phyloP scores from a whole-genome alignment of 2,329 filamentous ascomycete species.

The Trichoderma harzianum region DNA sequence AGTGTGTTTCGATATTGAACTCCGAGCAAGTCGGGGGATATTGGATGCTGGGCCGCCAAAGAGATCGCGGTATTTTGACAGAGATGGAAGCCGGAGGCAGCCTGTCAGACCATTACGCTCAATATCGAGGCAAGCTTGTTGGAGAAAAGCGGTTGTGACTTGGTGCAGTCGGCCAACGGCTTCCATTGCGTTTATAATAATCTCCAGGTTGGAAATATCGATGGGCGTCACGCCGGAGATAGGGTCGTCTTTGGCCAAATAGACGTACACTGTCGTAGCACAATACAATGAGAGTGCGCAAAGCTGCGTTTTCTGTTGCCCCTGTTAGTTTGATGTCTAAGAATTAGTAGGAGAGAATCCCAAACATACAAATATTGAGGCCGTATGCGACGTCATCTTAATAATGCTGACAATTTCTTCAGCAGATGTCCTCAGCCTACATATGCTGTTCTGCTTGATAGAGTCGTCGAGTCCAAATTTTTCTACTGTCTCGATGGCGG shows the following conservation, averaged over 20 bases:
- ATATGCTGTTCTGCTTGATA: slow-evolving; percentile 67
- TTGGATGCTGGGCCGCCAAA: slow-evolving; percentile 33
- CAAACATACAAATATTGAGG: slow-evolving; percentile 60
- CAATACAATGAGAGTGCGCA: slow-evolving; percentile 78
- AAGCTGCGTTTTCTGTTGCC: slow-evolving; percentile 33
- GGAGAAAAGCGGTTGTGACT: slow-evolving; percentile 79
- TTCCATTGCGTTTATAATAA: slow-evolving; percentile 75
- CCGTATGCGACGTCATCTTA: slow-evolving; percentile 70
- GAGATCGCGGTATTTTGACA: slow-evolving; percentile 33
- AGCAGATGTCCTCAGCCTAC: slow-evolving; percentile 73
- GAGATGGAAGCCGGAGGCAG: slow-evolving; percentile 35
- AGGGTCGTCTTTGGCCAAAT: slow-evolving; percentile 67
- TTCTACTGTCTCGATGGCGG: slow-evolving; percentile 79
- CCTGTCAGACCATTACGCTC: slow-evolving; percentile 47
- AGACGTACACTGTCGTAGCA: slow-evolving; percentile 77
- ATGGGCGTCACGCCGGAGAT: slow-evolving; percentile 53
- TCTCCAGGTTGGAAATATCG: slow-evolving; percentile 58
- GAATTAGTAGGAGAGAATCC: too few relatives aligned
- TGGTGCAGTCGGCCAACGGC: slow-evolving; percentile 69
- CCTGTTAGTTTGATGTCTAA: background rate
- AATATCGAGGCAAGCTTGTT: slow-evolving; percentile 80
- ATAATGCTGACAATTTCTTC: slow-evolving; percentile 82
- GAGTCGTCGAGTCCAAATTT: slow-evolving; percentile 63
- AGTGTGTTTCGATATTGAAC: slow-evolving; percentile 40
- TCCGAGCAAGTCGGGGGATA: slow-evolving; percentile 49